phyloP scores from a whole-genome alignment of 2,329 filamentous ascomycete species.

The Alternaria ethzedia region DNA sequence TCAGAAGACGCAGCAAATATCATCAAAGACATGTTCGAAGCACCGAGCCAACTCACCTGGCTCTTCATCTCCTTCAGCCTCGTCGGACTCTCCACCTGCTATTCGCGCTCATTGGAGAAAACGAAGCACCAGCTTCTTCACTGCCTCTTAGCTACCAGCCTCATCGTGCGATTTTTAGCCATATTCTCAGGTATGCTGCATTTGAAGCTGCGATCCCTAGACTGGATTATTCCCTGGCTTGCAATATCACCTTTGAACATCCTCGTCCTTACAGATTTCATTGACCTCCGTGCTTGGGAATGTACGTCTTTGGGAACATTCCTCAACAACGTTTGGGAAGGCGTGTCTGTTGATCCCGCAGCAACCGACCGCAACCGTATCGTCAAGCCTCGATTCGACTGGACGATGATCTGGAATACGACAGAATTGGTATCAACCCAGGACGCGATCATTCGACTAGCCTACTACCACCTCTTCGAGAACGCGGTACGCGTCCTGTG shows the following conservation, averaged over 20 bases:
- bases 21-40: background rate
- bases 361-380: background rate
- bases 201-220: background rate
- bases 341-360: background rate
- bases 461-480: background rate
- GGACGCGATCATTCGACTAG: background rate
- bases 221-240: background rate
- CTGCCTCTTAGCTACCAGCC: background rate
- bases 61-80: background rate
- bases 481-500: background rate
- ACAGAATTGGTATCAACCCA: background rate
- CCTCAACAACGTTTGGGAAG: background rate
- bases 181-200: background rate
- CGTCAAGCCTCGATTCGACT: background rate
- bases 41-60: background rate
- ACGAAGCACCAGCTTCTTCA: background rate
- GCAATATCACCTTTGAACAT: background rate
- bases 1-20: background rate
- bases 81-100: background rate
- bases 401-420: background rate
- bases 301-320: background rate
- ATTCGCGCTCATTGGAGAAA: background rate
- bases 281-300: background rate
- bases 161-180: background rate
- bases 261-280: background rate